Evolutionary conservation across 1,284 basidiomycete species (phyloP).

Genomic region (Ustilago loliicola): DNA sequence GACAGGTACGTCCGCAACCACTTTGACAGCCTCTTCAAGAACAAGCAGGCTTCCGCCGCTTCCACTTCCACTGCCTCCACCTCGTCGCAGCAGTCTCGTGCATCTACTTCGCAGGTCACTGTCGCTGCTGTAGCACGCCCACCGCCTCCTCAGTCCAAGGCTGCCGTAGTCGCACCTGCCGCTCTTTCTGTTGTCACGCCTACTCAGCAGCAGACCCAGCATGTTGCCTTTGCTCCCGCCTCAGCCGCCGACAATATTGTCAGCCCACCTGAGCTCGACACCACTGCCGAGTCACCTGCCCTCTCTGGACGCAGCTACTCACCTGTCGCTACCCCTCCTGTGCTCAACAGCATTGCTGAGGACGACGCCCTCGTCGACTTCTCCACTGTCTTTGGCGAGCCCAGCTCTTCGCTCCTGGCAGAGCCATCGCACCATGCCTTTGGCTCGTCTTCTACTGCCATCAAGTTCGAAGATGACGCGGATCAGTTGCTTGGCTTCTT

Average conservation of each 20-base stretch:
- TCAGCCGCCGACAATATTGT: constrained; percentile 1
- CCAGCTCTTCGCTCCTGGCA: constrained; percentile 23
- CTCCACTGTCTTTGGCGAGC: constrained; percentile 34
- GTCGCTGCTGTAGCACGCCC: constrained; percentile 39
- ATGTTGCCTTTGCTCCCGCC: background rate
- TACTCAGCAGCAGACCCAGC: background rate
- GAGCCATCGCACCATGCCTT: background rate
- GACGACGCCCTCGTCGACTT: constrained; percentile 36
- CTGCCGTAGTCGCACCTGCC: constrained; percentile 6
- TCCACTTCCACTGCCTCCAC: constrained; percentile 4
- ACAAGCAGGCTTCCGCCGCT: constrained; percentile 18
- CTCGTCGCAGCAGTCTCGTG: constrained; percentile 15
- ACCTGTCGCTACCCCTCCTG: constrained; percentile 35
- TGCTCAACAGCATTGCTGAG: constrained; percentile 35
- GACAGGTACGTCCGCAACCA: constrained; percentile 66
- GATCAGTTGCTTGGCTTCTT: constrained; percentile 44
- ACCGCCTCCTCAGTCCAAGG: constrained; percentile 26
- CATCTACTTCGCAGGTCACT: constrained; percentile 40
- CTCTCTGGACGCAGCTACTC: constrained; percentile 42
- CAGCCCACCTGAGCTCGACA: constrained; percentile 45
- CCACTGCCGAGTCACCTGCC: constrained; percentile 36
- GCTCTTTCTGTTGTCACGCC: background rate
- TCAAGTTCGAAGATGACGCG: constrained; percentile 41
- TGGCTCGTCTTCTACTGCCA: constrained; percentile 2
- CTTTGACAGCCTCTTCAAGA: constrained; percentile 61